Evolutionary conservation across 371 early-diverging fungal species (phyloP).

Genomic region (Mortierella sp.): DNA sequence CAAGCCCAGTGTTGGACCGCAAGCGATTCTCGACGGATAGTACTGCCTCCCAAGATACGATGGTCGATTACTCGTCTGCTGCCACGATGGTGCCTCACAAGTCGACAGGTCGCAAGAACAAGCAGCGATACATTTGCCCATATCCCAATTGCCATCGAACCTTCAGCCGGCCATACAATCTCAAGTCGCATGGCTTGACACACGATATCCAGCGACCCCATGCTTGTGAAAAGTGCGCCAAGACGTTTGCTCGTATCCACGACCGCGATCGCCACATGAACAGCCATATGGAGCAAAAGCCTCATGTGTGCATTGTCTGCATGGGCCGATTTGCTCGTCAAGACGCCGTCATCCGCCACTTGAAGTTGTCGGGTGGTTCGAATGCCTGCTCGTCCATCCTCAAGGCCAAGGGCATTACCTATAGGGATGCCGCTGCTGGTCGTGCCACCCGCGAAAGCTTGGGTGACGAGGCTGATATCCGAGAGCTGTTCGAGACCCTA

Average conservation of each 20-base stretch:
- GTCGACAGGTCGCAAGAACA: neutral
- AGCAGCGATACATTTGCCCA: constrained; percentile 18
- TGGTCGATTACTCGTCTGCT: neutral
- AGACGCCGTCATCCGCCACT: constrained; percentile 40
- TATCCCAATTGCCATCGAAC: constrained; percentile 65
- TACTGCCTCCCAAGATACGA: constrained; percentile 3
- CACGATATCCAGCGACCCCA: constrained; percentile 75
- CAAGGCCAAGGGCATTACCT: constrained; percentile 14
- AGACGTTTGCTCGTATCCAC: constrained; percentile 30
- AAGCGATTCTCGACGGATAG: constrained; percentile 17
- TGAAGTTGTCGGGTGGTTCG: constrained; percentile 26
- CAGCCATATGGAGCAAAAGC: constrained; percentile 24
- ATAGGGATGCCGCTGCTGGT: constrained; percentile 30
- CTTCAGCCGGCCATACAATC: constrained; percentile 80
- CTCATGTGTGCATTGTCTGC: constrained; percentile 29
- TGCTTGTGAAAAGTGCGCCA: constrained; percentile 56
- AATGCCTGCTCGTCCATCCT: constrained; percentile 37
- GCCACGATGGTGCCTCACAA: neutral
- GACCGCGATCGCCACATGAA: constrained; percentile 47
- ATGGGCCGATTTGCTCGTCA: constrained; percentile 27
- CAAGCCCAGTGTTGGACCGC: constrained; percentile 1
- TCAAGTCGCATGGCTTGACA: constrained; percentile 79
- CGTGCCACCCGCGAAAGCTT: constrained; percentile 10
- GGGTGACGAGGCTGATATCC: constrained; percentile 24
- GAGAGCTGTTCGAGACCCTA: constrained; percentile 15